Base-by-base conservation (phyloP, 2,329 filamentous ascomycete species). In the Diplocarpon rosae region DNA sequence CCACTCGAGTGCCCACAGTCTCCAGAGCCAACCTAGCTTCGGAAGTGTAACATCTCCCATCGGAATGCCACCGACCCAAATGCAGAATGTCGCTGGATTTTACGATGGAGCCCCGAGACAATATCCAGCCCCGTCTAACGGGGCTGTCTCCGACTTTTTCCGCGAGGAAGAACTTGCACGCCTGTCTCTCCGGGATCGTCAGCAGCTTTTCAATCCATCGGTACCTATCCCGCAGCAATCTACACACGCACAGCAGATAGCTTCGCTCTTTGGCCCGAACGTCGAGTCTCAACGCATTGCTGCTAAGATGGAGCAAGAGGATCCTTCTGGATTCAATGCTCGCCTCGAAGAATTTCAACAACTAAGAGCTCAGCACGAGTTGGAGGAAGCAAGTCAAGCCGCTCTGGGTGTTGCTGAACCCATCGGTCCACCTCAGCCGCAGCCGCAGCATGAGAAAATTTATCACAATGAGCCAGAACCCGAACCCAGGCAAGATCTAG, bases 1-100 rank as follows among this genome's bases (percentile, higher is more conserved):
- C 60, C 89, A 96, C 60, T 89, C 87, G 1, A 96, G 90, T 60
- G 86, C 87, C 8, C 90, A 96, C 56, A 96, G 90, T 60, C 73
- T 98, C 47, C 92, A 98, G 60, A 95, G 88, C 61, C 92, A 98
- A 65, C 90, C 90, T 16, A 96, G 90, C 66, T 95, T 92, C 61
- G 87, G 90, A 14, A 95, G 85, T 65, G 93, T 98, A 53, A 80
- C 86, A 2, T 93, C 88, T n/a, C 88, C 89, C 1, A 77, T 83
- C 46, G 79, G 78, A 10, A 59, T 63, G 51, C 33, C 70, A 62
- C 77, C 50, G 71, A 75, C 76, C 47, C 70, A 73, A 14, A 50
- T 59, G 13, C 49, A 51, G 35, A 50, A 52, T n/a, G 69, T 75
- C 5, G 69, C 76, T 30, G 77, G 77, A 31, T 89, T 89, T 62